Conservation (phyloP, 2,329 filamentous ascomycete species). For the Thermothelomyces thermophilus region DNA sequence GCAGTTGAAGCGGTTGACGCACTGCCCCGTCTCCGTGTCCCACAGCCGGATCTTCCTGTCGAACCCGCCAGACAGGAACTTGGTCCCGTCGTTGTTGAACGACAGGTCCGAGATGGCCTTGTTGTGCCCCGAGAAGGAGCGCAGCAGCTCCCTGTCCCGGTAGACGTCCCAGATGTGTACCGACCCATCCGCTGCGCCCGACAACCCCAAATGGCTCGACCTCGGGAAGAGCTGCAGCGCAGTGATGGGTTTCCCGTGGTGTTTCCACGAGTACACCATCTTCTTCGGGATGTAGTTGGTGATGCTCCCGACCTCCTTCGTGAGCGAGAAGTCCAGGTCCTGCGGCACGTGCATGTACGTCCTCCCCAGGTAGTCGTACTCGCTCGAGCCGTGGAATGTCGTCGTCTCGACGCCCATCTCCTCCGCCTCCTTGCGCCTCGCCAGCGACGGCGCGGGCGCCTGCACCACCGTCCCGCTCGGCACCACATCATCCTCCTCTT, state of each 20-base stretch:
- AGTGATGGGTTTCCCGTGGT: conserved; percentile 77
- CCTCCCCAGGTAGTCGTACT: conserved; percentile 89
- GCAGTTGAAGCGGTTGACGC: conserved; percentile 80
- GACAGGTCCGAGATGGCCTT: conserved; percentile 86
- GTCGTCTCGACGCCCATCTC: conserved; percentile 68
- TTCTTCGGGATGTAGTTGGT: conserved; percentile 96
- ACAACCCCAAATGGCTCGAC: conserved; percentile 82
- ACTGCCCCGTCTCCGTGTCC: conserved; percentile 93
- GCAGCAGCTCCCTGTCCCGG: conserved; percentile 78
- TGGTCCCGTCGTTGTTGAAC: conserved; percentile 75
- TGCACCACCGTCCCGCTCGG: conserved; percentile 56
- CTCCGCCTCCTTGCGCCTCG: conserved; percentile 51
- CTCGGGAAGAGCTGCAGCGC: conserved; percentile 82
- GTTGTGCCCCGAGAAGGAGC: conserved; percentile 84
- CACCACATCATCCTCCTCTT: conserved; percentile 65
- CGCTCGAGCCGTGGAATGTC: conserved; percentile 73
- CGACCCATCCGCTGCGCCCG: conserved; percentile 81
- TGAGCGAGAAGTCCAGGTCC: conserved; percentile 78
- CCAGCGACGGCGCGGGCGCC: conserved; percentile 49
- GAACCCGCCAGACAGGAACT: conserved; percentile 86
- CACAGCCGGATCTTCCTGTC: conserved; percentile 96
- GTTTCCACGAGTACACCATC: conserved; percentile 81
- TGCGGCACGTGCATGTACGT: conserved; percentile 98
- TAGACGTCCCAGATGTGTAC: conserved; percentile 95
- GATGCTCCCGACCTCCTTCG: conserved; percentile 68